Evolutionary conservation across 2,329 filamentous ascomycete species (phyloP).

Genomic region (Macrophomina pseudophaseolina): DNA sequence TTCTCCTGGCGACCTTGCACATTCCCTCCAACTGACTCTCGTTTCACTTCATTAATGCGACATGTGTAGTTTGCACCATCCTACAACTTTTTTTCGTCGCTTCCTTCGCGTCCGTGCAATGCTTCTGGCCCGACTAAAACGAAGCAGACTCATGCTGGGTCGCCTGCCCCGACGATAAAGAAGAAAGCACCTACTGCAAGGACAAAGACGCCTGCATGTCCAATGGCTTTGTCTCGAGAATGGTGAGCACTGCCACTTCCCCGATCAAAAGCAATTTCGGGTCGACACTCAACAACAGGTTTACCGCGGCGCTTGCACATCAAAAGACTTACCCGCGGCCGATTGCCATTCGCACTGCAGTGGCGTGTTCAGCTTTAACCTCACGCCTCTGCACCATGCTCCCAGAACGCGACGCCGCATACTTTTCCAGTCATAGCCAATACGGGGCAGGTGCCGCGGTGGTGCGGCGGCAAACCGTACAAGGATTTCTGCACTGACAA

Average conservation of each 20-base stretch:
- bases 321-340: background rate
- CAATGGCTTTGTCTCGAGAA: background rate
- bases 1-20: background rate
- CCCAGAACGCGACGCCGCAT: background rate
- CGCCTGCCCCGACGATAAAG: background rate
- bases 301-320: conserved; percentile 11
- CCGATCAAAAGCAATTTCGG: background rate
- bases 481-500: background rate
- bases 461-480: background rate
- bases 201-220: background rate
- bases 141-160: background rate
- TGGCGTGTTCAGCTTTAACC: background rate
- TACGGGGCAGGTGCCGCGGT: background rate
- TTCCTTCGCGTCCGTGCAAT: background rate
- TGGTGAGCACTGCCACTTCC: background rate
- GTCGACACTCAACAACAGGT: background rate
- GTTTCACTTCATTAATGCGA: background rate
- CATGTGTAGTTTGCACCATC: background rate
- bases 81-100: background rate
- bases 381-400: background rate
- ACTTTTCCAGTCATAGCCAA: background rate
- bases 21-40: background rate
- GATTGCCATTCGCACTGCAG: background rate
- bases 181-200: background rate
- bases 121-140: background rate